Evolutionary conservation across 805 yeast genomes (phyloP).

Genomic region (Brettanomyces custersianus): DNA sequence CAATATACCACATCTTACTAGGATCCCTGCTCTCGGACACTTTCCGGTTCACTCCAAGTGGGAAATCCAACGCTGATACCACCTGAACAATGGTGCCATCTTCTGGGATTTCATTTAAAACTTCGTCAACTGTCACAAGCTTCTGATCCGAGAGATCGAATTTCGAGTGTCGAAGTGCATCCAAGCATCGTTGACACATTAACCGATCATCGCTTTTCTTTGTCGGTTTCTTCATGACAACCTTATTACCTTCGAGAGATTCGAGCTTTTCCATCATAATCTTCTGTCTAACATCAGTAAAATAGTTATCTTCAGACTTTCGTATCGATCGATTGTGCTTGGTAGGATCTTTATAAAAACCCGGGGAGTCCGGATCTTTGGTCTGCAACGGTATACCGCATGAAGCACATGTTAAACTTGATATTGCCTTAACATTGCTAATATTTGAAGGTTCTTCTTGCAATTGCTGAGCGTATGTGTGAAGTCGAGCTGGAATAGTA

Average conservation of each 20-base stretch:
- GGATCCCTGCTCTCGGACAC: slow-evolving; percentile 28
- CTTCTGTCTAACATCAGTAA: not conserved
- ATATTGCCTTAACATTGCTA: too few species aligned
- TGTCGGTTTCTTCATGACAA: not conserved
- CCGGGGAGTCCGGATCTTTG: not conserved
- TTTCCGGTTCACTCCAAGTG: slow-evolving; percentile 40
- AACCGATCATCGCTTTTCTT: slow-evolving; percentile 9
- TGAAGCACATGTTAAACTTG: slow-evolving; percentile 2
- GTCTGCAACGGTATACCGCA: slow-evolving; percentile 4
- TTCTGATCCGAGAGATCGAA: slow-evolving; percentile 29
- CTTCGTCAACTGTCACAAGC: slow-evolving; percentile 21
- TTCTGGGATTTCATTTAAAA: slow-evolving; percentile 31
- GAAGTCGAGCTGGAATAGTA: too few species aligned
- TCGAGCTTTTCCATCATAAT: not conserved
- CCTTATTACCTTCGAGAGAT: not conserved
- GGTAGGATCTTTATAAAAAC: slow-evolving; percentile 1
- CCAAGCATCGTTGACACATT: slow-evolving; percentile 49
- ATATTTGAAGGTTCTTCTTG: too few species aligned
- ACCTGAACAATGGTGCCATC: slow-evolving; percentile 47
- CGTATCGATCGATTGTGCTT: not conserved
- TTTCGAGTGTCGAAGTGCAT: slow-evolving; percentile 36
- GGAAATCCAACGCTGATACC: slow-evolving; percentile 64
- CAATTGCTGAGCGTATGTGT: too few species aligned
- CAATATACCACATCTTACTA: slow-evolving; percentile 28
- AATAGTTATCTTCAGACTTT: not conserved